Conservation (phyloP, 495 filamentous ascomycete genomes). For the Lasiosphaeria ovina region DNA sequence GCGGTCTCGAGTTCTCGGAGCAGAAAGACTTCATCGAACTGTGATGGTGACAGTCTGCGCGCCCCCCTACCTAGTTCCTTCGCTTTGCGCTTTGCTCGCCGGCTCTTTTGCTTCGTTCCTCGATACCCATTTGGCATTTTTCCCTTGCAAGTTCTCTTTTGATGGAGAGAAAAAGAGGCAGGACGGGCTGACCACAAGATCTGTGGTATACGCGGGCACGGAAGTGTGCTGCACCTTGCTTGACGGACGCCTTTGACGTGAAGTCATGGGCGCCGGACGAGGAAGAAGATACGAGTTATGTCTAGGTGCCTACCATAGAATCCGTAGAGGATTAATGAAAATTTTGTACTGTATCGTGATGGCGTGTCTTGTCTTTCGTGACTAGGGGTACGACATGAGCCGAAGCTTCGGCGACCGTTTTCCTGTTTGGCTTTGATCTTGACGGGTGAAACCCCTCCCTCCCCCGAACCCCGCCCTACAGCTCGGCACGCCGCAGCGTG, state of each 20-base stretch:
- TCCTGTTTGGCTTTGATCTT: background rate
- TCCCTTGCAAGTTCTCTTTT: conserved; percentile 4
- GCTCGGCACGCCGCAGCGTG: background rate
- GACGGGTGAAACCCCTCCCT: background rate
- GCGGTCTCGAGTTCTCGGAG: conserved; percentile 40
- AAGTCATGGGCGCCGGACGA: too few species aligned
- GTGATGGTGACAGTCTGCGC: conserved; percentile 22
- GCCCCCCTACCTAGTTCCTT: background rate
- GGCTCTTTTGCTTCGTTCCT: conserved; percentile 9
- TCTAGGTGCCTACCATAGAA: background rate
- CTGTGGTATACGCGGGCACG: too few species aligned
- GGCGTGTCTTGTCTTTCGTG: background rate
- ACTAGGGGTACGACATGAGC: background rate
- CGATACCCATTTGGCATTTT: conserved; percentile 23
- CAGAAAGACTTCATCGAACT: conserved; percentile 50
- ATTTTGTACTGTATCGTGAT: background rate
- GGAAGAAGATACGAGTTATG: too few species aligned
- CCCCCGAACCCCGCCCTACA: background rate
- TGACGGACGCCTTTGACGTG: too few species aligned
- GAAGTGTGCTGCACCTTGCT: too few species aligned
- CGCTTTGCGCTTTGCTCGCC: conserved; percentile 6
- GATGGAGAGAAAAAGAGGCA: conserved; percentile 8
- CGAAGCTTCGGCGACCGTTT: conserved; percentile 4
- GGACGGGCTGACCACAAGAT: background rate
- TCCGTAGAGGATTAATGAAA: conserved; percentile 8